Percentiles rank a stretch among this genome's conserved stretches.
phyloP scores from a whole-genome alignment of 2,329 filamentous ascomycete genomes.

The Setomelanomma holmii region DNA sequence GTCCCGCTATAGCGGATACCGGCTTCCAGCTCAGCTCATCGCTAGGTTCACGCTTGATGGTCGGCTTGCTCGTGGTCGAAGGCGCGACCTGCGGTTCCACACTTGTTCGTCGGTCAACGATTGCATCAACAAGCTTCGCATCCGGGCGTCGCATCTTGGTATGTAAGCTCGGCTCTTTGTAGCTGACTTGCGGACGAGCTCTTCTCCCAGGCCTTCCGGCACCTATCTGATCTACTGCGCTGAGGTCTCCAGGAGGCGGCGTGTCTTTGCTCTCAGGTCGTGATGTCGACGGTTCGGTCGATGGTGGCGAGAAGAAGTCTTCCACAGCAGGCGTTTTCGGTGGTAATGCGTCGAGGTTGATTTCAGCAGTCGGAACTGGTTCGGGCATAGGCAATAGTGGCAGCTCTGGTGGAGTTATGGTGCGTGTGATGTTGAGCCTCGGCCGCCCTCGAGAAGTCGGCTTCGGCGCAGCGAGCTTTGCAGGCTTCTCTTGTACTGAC shows the following conservation, averaged over 20 bases:
- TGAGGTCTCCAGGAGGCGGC: conserved; percentile 52
- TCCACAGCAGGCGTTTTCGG: conserved; percentile 49
- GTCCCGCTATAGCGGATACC: conserved; percentile 23
- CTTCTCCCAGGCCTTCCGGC: conserved; percentile 52
- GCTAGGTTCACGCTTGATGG: conserved; percentile 37
- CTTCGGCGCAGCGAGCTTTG: conserved; percentile 33
- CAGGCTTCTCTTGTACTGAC: conserved; percentile 33
- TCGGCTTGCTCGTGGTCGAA: conserved; percentile 23
- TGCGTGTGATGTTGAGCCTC: conserved; percentile 35
- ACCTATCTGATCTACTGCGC: conserved; percentile 40
- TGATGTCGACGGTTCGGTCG: conserved; percentile 51
- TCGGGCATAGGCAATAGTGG: conserved; percentile 28
- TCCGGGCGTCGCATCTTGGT: conserved; percentile 59
- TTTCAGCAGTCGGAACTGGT: conserved; percentile 34
- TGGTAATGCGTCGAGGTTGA: conserved; percentile 45
- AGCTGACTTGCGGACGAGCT: conserved; percentile 56
- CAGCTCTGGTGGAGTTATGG: conserved; percentile 25
- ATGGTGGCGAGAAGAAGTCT: conserved; percentile 54
- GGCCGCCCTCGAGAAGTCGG: conserved; percentile 30
- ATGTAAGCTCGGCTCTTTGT: conserved; percentile 57
- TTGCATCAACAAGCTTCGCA: conserved; percentile 56
- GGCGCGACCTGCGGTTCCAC: conserved; percentile 31
- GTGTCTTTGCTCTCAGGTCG: conserved; percentile 50
- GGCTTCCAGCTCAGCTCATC: conserved; percentile 39
- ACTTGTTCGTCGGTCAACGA: conserved; percentile 39